phyloP scores from a whole-genome alignment of 176 grass and related monocot genomes.

The Raddia distichophylla region DNA sequence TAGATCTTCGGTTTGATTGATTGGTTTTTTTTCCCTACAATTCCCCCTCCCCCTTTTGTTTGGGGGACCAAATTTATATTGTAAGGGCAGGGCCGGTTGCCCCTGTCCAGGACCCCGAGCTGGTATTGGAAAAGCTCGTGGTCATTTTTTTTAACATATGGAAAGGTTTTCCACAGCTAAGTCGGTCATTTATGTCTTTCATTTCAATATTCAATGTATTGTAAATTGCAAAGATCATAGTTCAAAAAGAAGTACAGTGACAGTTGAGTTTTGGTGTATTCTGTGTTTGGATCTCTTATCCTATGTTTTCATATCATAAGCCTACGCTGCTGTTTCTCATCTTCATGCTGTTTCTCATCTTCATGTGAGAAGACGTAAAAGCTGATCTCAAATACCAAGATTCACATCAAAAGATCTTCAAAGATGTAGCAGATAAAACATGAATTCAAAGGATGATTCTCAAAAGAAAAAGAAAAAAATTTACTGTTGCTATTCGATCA shows the following conservation, averaged over 20 bases:
- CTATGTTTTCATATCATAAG: not conserved
- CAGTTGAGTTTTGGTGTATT: conserved; percentile 9
- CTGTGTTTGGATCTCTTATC: not conserved
- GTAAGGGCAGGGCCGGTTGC: conserved; percentile 53
- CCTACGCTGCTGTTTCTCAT: not conserved
- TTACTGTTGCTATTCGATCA: not conserved
- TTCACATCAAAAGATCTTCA: not conserved
- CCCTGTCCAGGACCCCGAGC: conserved; percentile 44
- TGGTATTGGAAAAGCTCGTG: conserved; percentile 69
- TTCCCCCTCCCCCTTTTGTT: conserved; percentile 19
- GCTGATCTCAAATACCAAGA: not conserved
- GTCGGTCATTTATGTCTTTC: conserved; percentile 29
- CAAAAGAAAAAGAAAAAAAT: not conserved
- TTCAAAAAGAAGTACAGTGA: conserved; percentile 33
- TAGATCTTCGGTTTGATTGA: conserved; percentile 64
- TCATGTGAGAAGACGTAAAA: not conserved
- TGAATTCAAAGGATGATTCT: not conserved
- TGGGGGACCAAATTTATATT: conserved; percentile 41
- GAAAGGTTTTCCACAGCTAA: conserved; percentile 52
- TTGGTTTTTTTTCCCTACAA: conserved; percentile 63
- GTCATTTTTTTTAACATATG: conserved; percentile 29
- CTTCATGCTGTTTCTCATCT: not conserved
- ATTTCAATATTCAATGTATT: conserved; percentile 40
- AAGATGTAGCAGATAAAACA: not conserved
- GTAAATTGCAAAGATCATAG: conserved; percentile 57